phyloP scores from a whole-genome alignment of 2,329 filamentous ascomycete species.

The Hymenotorrendiella dingleyae region DNA sequence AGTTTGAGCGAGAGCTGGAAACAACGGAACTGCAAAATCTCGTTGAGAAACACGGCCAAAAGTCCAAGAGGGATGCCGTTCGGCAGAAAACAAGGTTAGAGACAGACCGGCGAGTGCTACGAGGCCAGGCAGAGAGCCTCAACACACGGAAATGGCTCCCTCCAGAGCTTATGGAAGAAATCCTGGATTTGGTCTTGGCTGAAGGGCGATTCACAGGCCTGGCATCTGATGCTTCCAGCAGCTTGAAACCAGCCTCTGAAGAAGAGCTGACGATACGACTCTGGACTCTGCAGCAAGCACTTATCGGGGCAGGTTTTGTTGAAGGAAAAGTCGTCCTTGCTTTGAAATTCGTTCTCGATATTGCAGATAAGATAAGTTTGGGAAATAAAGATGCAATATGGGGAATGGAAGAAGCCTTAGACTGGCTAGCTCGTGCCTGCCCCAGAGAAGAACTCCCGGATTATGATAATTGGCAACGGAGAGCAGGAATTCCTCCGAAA shows the following conservation, averaged over 20 bases:
- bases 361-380: constrained; percentile 54
- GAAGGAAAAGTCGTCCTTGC: constrained; percentile 55
- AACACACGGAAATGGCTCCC: constrained; percentile 75
- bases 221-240: constrained; percentile 27
- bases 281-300: constrained; percentile 76
- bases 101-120: constrained; percentile 77
- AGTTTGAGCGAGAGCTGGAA: constrained; percentile 84
- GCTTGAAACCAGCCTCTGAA: constrained; percentile 53
- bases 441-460: constrained; percentile 61
- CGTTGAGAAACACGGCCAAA: constrained; percentile 76
- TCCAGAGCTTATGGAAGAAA: constrained; percentile 68
- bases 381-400: constrained; percentile 63
- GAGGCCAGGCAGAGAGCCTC: constrained; percentile 69
- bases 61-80: constrained; percentile 70
- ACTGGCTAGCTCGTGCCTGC: constrained; percentile 83
- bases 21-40: constrained; percentile 83
- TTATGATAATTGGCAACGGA: constrained; percentile 50
- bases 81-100: constrained; percentile 74
- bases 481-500: constrained; percentile 19
- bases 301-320: constrained; percentile 65
- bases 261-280: constrained; percentile 74
- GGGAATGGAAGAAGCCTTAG: constrained; percentile 81
- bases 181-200: constrained; percentile 66
- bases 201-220: constrained; percentile 51
- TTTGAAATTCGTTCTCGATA: constrained; percentile 60